Base-by-base conservation (phyloP, 495 filamentous ascomycete genomes). In the Penicillium psychrofluorescens region DNA sequence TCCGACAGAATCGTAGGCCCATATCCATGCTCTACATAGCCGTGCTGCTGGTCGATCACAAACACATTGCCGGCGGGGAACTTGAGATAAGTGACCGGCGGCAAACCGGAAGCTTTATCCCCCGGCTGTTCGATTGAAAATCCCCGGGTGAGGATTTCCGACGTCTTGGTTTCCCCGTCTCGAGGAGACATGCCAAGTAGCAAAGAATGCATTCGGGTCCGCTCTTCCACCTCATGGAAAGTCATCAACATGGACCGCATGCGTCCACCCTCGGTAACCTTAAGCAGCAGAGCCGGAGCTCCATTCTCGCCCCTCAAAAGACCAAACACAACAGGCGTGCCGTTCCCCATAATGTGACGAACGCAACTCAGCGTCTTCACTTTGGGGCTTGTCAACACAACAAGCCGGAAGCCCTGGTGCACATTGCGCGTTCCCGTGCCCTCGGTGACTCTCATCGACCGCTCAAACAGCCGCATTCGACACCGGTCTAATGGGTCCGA, bases 381-480 rank as follows among this genome's bases (percentile, higher is more conserved):
- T 46, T 77, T 83, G 4, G 88, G 78, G 29, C 79, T 85, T 0
- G 89, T 94, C 11, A 86, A 70, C 4, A 91, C 74, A 7, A 79
- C 72, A 40, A 95, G 61, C 10, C 90, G 78, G 64, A 84, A 90
- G 1, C 90, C 89, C 31, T 76, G 75, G 54, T 92, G 88, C 44
- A 81, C 72, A 38, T 63, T 77, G 33, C 85, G 76, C 15, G 73
- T 75, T 0, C 86, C 85, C 6, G 77, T 81, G 9, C 82, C 82
- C 41, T 84, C 84, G 8, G 67, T 77, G 43, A 83, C 68, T 14
- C 73, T 77, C 11, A 73, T 60, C 0, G 73, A 64, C 37, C 76
- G 77, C 56, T 94, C 87, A 54, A 90, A 95, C 30, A 94, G 40
- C 12, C 77, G 72, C 38, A 90, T 48, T 14, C 76, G 76, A 55